Base-by-base conservation (phyloP, 805 yeast species). In the Saccharomycopsis fibuligera region DNA sequence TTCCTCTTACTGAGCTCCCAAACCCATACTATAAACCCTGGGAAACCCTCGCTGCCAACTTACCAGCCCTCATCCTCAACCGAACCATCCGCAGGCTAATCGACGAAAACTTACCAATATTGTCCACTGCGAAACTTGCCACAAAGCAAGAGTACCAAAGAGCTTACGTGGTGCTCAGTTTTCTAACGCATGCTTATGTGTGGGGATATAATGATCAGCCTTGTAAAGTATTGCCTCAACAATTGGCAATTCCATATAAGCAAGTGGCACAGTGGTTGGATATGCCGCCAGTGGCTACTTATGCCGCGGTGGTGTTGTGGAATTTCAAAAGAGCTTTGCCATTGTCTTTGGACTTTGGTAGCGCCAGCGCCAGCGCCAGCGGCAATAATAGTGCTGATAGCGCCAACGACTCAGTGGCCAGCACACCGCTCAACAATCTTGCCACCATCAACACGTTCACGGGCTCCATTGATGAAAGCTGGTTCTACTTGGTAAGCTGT, bases 401-500 rank as follows among this genome's bases (percentile, higher is more conserved):
- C 4, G 58, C 58, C 2, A 58, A 53, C 12, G 54, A 59, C 6
- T 64, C 62, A 2, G 54, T 66, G 44, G 54, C 66, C 52, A 57
- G 63, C 44, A 58, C 76, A 73, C 79, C 77, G 53, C 73, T 86
- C 40, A 81, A 83, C 47, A 81, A 83, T 58, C 68, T 90, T 49
- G 83, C 89, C 47, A 83, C 95, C 1, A 76, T 86, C 53, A 79
- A 78, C 62, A 88, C 96, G 1, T 91, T 81, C 62, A 89, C 97
- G 0, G 97, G 97, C 1, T 78, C 88, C 3, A 77, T 82, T 37
- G 97, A 90, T 65, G 98, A 90, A 65, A 77, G 85, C 56, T 90
- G 98, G 98, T 90, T 90, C 63, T 90, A 87, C 63, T 69, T 89
- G 51, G 91, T 90, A 8, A 82, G 93, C 58, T 91, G 88, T 1